A percentile compares a stretch with the other conserved stretches of the same genome.
These are phyloP conservation scores for Recurvomyces mirabilis DNA, from an alignment of 495 filamentous ascomycete genomes.

Conservation along the genomic window DNA sequence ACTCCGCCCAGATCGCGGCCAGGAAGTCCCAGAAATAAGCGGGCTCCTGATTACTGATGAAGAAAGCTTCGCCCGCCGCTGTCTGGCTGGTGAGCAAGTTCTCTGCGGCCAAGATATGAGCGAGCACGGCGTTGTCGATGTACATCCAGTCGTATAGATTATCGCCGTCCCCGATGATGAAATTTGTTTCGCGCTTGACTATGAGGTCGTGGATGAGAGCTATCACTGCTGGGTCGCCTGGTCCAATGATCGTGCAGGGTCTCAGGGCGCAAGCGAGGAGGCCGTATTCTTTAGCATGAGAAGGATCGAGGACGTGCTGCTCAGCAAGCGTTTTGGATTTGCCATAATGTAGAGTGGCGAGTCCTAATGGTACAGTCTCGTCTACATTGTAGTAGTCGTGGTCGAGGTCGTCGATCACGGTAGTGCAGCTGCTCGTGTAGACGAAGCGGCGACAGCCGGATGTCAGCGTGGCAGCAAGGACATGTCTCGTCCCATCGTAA, in stretches of 20 bases:
- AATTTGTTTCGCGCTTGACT: constrained; percentile 42
- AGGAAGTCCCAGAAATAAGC: constrained; percentile 51
- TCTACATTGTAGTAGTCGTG: constrained; percentile 43
- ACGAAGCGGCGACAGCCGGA: constrained; percentile 33
- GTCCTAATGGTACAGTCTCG: constrained; percentile 41
- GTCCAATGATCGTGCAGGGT: constrained; percentile 47
- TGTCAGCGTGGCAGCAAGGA: constrained; percentile 29
- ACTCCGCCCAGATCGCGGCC: constrained; percentile 47
- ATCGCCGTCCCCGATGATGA: constrained; percentile 43
- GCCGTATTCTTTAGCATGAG: constrained; percentile 28
- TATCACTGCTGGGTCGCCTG: constrained; percentile 43
- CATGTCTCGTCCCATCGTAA: constrained; percentile 35
- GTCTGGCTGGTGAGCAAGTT: constrained; percentile 45
- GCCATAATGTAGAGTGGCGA: constrained; percentile 44
- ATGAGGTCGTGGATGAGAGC: constrained; percentile 47
- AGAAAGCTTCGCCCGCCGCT: constrained; percentile 51
- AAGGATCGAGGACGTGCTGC: constrained; percentile 41
- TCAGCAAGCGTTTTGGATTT: constrained; percentile 52
- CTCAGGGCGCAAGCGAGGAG: constrained; percentile 45
- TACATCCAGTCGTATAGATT: constrained; percentile 55
- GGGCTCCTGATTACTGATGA: constrained; percentile 53
- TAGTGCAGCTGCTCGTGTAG: constrained; percentile 43
- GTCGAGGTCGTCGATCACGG: constrained; percentile 44
- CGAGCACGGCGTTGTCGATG: constrained; percentile 49
- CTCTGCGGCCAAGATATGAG: constrained; percentile 50